phyloP scores from a whole-genome alignment of 352 stramenopile genomes.

The Pythium dissotocum region DNA sequence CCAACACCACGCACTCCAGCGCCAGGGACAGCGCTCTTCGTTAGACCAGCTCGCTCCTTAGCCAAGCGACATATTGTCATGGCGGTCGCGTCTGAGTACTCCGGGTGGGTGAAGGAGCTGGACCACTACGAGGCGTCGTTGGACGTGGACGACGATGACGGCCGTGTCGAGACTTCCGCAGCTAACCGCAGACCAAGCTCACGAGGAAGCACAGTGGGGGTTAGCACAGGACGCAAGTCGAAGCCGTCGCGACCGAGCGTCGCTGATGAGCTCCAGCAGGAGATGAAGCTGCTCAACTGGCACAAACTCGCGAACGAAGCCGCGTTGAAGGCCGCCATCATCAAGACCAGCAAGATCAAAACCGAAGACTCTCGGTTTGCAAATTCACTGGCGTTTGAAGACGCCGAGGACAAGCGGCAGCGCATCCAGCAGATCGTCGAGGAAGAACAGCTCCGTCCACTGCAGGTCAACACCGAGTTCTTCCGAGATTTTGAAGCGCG shows the following conservation, averaged over 20 bases:
- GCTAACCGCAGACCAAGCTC: conserved; percentile 12
- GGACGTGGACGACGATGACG: conserved; percentile 31
- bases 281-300: conserved; percentile 95
- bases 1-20: background rate
- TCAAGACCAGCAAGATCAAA: conserved; percentile 89
- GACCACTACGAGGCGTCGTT: conserved; percentile 45
- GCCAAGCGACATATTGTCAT: background rate
- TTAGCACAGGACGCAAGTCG: conserved; percentile 27
- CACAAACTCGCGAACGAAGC: conserved; percentile 95
- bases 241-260: conserved; percentile 28
- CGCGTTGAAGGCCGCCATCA: conserved; percentile 89
- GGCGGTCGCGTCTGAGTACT: conserved; percentile 40
- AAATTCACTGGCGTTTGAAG: conserved; percentile 43
- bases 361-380: conserved; percentile 63
- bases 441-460: conserved; percentile 89
- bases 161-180: conserved; percentile 31
- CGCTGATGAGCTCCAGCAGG: conserved; percentile 84
- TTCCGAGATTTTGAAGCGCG: conserved; percentile 81
- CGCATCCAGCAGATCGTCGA: conserved; percentile 92
- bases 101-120: conserved; percentile 58
- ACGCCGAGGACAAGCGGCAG: conserved; percentile 80
- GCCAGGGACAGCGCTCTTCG: background rate
- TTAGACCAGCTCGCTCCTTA: background rate
- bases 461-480: conserved; percentile 90
- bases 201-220: conserved; percentile 16